Base-by-base conservation (phyloP, 2,329 filamentous ascomycete genomes). In the Hawksworthiomyces lignivorus region DNA sequence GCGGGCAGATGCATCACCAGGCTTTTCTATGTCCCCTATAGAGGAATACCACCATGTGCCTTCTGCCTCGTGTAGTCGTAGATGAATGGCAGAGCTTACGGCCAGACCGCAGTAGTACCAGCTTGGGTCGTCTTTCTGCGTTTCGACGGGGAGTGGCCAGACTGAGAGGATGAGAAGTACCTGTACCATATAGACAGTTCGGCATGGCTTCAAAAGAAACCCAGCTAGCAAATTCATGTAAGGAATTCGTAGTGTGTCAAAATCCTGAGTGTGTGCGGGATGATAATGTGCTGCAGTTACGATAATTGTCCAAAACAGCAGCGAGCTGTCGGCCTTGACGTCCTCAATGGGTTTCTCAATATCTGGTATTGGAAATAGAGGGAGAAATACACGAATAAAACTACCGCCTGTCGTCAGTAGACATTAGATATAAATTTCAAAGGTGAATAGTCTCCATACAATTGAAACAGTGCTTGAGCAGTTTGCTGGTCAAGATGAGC, bases 61-160 rank as follows among this genome's bases (percentile, higher is more conserved):
- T 12, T 43, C 33, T 5, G 33, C 17, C 11, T 41, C 37, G 19
- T 44, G 36, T 21, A 44, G 32, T 14, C 42, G 26, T 22, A 44
- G 32, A 7, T 32, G 22, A 7, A 40, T n/a, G 14, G 42, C 42
- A 12, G 37, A 33, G 12, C 36, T 32, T 4, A 39, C 37, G 5
- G 42, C 42, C 8, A 36, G 17, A 9, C 37, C 28, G 37, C 42
- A 44, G 33, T 44, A 44, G 32, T 44, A 24, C 42, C 42, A 44
- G 32, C 37, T 41, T 6, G 42, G 42, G 15, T 44, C 42, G 18
- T 41, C 38, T 6, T 22, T 28, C 37, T 39, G 42, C 26, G n/a
- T 22, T n/a, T 32, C 27, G 9, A 44, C 37, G 2, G 37, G 22
- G 5, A 37, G 24, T 14, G 42, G 42, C 42, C 42, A 44, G 7